Evolutionary conservation across 345 rosid species (phyloP).

Genomic region (Erodium maritimum): DNA sequence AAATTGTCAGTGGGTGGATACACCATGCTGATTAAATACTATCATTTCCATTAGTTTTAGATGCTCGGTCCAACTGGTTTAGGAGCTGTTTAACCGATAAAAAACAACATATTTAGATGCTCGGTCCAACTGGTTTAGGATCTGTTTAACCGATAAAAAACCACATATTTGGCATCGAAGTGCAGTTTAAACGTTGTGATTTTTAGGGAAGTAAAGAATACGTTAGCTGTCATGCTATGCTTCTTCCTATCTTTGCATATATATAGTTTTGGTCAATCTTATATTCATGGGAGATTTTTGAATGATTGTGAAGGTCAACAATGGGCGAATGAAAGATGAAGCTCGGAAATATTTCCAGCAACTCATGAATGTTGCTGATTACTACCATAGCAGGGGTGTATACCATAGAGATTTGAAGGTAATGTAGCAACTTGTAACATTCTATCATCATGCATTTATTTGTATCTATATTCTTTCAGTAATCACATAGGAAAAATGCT

Average conservation of each 20-base stretch:
- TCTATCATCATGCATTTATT: neutral
- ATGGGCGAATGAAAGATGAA: constrained; percentile 80
- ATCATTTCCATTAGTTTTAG: no score
- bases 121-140: neutral
- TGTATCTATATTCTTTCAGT: constrained; percentile 17
- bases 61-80: neutral
- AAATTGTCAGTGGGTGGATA: constrained; percentile 44
- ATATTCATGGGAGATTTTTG: neutral
- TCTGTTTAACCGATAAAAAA: no score
- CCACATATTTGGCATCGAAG: no score
- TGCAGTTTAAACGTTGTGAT: neutral
- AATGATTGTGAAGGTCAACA: constrained; percentile 51
- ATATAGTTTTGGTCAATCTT: neutral
- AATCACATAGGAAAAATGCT: neutral
- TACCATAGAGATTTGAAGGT: constrained; percentile 98
- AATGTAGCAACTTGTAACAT: neutral
- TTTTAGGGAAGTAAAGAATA: neutral
- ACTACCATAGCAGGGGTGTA: constrained; percentile 96
- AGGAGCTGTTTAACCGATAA: no score
- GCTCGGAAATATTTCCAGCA: constrained; percentile 93
- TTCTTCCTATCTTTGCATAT: neutral
- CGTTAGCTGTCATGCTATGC: neutral
- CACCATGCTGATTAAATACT: neutral
- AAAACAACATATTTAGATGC: no score
- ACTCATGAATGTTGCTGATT: constrained; percentile 87